Evolutionary conservation across 1,284 basidiomycete species (phyloP).

Genomic region (Coniophora puteana): DNA sequence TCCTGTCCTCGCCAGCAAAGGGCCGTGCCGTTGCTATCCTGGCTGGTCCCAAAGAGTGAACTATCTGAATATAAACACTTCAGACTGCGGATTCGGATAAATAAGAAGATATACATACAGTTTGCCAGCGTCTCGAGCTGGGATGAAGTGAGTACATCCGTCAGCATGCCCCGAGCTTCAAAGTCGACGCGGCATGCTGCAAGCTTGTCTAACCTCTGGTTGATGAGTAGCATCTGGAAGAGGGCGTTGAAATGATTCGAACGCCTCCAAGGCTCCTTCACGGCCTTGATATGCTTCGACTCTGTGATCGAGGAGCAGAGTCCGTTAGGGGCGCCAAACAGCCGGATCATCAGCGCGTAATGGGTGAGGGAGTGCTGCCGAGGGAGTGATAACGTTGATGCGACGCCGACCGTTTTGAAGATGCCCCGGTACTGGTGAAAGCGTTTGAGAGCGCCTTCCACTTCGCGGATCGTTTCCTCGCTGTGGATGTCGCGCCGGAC

Average conservation of each 20-base stretch:
- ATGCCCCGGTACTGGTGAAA: slow-evolving; percentile 11
- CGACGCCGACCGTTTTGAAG: slow-evolving; percentile 7
- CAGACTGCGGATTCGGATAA: too few relatives aligned
- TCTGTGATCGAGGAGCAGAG: slow-evolving; percentile 6
- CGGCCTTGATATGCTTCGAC: slow-evolving; percentile 8
- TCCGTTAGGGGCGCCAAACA: slow-evolving; percentile 6
- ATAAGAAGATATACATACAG: too few relatives aligned
- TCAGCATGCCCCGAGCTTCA: background rate
- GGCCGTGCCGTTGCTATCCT: too few relatives aligned
- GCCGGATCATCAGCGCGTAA: slow-evolving; percentile 1
- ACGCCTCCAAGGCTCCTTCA: slow-evolving; percentile 15
- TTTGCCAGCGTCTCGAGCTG: too few relatives aligned
- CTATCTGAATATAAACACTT: too few relatives aligned
- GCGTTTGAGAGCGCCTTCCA: background rate
- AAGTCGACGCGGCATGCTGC: background rate
- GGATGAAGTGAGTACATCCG: too few relatives aligned
- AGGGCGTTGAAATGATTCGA: slow-evolving; percentile 16
- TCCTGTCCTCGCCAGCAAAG: too few relatives aligned
- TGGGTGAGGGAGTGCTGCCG: slow-evolving; percentile 15
- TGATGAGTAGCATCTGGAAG: slow-evolving; percentile 17
- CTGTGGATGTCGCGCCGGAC: slow-evolving; percentile 5
- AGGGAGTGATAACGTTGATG: slow-evolving; percentile 14
- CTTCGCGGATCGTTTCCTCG: background rate
- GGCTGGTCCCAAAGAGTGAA: too few relatives aligned
- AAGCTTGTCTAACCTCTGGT: slow-evolving; percentile 17